These are phyloP conservation scores for Sporobolomyces phaffii DNA, from an alignment of 768 basidiomycete genomes.

Conservation along the genomic window DNA sequence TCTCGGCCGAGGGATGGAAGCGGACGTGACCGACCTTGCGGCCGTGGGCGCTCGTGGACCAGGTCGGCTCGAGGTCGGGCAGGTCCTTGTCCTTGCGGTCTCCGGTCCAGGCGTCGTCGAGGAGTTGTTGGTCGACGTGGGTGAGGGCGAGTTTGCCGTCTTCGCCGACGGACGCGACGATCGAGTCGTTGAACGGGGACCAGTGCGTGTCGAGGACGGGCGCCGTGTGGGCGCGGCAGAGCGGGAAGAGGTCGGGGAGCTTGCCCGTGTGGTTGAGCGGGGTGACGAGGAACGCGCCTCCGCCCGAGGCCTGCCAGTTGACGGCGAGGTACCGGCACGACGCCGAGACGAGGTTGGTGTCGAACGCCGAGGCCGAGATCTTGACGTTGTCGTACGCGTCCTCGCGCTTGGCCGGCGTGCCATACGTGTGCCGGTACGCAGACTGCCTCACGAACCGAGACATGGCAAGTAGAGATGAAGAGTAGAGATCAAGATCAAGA, in stretches of 20 bases:
- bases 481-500: neutral
- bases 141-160: constrained; percentile 91
- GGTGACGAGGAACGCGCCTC: constrained; percentile 89
- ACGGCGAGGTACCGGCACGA: constrained; percentile 82
- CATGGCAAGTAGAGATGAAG: neutral
- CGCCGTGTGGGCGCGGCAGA: constrained; percentile 65
- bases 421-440: constrained; percentile 10
- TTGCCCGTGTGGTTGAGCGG: constrained; percentile 57
- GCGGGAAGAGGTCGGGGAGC: constrained; percentile 84
- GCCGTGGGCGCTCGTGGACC: constrained; percentile 56
- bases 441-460: constrained; percentile 12
- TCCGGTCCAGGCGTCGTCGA: constrained; percentile 58
- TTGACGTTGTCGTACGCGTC: constrained; percentile 37
- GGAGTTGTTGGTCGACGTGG: constrained; percentile 66
- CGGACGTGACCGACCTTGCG: constrained; percentile 90
- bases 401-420: constrained; percentile 27
- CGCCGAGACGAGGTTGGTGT: constrained; percentile 83
- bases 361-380: constrained; percentile 58
- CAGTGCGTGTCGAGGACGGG: constrained; percentile 88
- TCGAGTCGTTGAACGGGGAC: constrained; percentile 85
- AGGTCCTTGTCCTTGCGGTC: constrained; percentile 78
- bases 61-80: constrained; percentile 81
- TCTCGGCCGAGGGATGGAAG: constrained; percentile 84
- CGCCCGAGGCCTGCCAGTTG: constrained; percentile 82
- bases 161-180: constrained; percentile 87